Evolutionary conservation across 768 basidiomycete species (phyloP).

Genomic region (Mycena rosella): DNA sequence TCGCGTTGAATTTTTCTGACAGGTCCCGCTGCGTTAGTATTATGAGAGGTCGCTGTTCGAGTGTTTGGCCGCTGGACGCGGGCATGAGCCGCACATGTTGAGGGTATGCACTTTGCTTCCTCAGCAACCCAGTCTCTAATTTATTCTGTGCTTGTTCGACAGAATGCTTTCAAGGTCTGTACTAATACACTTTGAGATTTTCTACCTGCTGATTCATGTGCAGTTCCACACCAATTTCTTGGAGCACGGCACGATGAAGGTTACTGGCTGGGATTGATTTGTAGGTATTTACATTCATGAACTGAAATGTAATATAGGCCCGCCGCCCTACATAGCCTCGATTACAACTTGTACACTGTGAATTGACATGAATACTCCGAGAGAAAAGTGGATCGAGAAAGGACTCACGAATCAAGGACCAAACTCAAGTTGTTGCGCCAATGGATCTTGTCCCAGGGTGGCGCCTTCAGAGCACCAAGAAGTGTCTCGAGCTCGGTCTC

Average conservation of each 20-base stretch:
- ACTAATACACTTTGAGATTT: background rate
- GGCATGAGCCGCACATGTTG: constrained; percentile 64
- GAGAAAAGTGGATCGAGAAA: background rate
- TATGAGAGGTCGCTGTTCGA: constrained; percentile 59
- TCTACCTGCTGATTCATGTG: constrained; percentile 1
- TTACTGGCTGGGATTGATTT: constrained; percentile 52
- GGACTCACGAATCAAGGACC: constrained; percentile 30
- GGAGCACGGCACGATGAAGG: constrained; percentile 56
- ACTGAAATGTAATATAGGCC: no score
- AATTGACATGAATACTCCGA: background rate
- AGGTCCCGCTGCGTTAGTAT: constrained; percentile 43
- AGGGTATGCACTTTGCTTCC: constrained; percentile 45
- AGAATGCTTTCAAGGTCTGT: constrained; percentile 43
- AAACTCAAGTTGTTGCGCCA: constrained; percentile 23
- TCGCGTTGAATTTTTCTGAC: background rate
- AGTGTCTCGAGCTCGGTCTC: constrained; percentile 31
- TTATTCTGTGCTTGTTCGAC: constrained; percentile 2
- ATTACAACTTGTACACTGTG: constrained; percentile 20
- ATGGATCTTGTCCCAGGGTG: constrained; percentile 22
- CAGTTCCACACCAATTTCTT: constrained; percentile 47
- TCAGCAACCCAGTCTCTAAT: background rate
- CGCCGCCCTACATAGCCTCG: constrained; percentile 29
- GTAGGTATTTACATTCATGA: background rate
- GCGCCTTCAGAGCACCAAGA: constrained; percentile 12
- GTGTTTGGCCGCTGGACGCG: constrained; percentile 57